phyloP scores from a whole-genome alignment of 176 grass and related monocot species.

The Hyparrhenia diplandra region DNA sequence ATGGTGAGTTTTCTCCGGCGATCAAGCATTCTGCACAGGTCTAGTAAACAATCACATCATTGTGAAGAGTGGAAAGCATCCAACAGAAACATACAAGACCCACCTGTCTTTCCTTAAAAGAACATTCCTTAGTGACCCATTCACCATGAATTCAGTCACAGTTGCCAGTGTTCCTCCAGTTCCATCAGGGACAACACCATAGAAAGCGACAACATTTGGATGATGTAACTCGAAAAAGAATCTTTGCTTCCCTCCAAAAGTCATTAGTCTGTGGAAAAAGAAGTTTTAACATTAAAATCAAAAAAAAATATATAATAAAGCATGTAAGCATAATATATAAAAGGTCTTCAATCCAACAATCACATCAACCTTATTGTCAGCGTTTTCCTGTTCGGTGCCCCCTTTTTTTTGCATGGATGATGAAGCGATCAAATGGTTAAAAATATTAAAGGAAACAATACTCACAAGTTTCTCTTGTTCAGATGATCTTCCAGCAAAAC shows the following conservation, averaged over 20 bases:
- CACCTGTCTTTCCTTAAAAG: constrained; percentile 86
- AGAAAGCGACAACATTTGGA: constrained; percentile 96
- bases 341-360: not conserved
- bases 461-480: constrained; percentile 87
- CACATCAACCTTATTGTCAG: not conserved
- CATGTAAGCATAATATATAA: not conserved
- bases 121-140: constrained; percentile 94
- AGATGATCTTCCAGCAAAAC: constrained; percentile 77
- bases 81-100: constrained; percentile 13
- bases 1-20: constrained; percentile 84
- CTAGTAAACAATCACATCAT: constrained; percentile 35
- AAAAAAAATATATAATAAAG: not conserved
- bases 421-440: not conserved
- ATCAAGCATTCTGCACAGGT: constrained; percentile 69
- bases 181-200: constrained; percentile 97
- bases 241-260: constrained; percentile 96
- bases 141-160: constrained; percentile 93
- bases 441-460: constrained; percentile 11
- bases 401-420: not conserved
- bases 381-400: not conserved
- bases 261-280: constrained; percentile 63
- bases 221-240: constrained; percentile 94
- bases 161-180: constrained; percentile 90
- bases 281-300: not conserved
- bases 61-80: constrained; percentile 7